Percentiles rank a stretch among this genome's conserved stretches.
Evolutionary conservation across 202 grass and related monocot species (phyloP).

Genomic region (Hordeum pubiflorum): DNA sequence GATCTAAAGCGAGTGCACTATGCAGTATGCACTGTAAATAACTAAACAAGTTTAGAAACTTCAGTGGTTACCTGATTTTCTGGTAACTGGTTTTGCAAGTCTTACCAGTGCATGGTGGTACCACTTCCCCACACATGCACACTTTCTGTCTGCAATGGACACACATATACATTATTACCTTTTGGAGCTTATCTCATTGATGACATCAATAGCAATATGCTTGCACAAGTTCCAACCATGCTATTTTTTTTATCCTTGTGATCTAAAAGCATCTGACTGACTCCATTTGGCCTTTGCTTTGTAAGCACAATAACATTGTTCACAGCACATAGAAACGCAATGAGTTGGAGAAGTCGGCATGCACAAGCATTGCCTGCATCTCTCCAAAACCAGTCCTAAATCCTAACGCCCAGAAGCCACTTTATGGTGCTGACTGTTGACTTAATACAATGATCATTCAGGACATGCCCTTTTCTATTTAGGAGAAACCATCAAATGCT

Average conservation of each 20-base stretch:
- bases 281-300: slow-evolving; percentile 23
- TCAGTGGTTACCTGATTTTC: background rate
- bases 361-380: slow-evolving; percentile 23
- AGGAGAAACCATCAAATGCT: slow-evolving; percentile 10
- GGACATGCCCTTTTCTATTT: background rate
- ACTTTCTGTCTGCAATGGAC: slow-evolving; percentile 9
- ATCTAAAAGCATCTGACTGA: slow-evolving; percentile 20
- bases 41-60: slow-evolving; percentile 13
- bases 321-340: slow-evolving; percentile 23
- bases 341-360: slow-evolving; percentile 19
- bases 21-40: slow-evolving; percentile 7
- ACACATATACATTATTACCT: background rate
- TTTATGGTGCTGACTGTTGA: slow-evolving; percentile 14
- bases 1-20: slow-evolving; percentile 16
- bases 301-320: slow-evolving; percentile 37
- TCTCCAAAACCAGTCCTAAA: background rate
- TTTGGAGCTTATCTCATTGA: slow-evolving; percentile 26
- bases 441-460: slow-evolving; percentile 3
- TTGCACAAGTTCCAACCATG: slow-evolving; percentile 27
- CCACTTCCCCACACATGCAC: slow-evolving; percentile 15
- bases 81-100: slow-evolving; percentile 25
- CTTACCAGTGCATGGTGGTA: background rate
- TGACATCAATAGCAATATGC: slow-evolving; percentile 45
- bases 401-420: background rate
- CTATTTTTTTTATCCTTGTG: background rate